A percentile compares a stretch with the other conserved stretches of the same genome.
These are phyloP conservation scores for Aristolochia fimbriata DNA, from an alignment of 164 flowering plant genomes.

Conservation along the genomic window DNA sequence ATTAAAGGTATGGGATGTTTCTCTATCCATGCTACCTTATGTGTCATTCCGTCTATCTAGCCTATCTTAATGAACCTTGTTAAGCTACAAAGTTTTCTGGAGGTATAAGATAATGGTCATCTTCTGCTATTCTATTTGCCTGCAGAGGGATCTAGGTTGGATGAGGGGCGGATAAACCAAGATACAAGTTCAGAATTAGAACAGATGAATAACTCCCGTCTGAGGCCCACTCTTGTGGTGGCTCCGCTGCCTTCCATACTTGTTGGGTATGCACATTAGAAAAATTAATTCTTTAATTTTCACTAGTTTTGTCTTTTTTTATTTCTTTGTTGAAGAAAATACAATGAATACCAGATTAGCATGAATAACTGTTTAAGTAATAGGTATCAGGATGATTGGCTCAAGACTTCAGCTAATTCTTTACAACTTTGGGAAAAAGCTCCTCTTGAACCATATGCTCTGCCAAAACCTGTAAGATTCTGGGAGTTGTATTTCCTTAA, in stretches of 20 bases:
- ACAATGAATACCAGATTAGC: not conserved
- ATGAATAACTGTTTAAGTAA: slow-evolving; percentile 4
- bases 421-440: slow-evolving; percentile 94
- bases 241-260: slow-evolving; percentile 88
- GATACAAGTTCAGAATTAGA: slow-evolving; percentile 53
- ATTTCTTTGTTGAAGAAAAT: not conserved
- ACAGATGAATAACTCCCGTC: slow-evolving; percentile 34
- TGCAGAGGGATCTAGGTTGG: slow-evolving; percentile 45
- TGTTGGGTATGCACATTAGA: slow-evolving; percentile 64
- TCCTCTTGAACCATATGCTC: slow-evolving; percentile 97
- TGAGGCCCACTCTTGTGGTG: slow-evolving; percentile 51
- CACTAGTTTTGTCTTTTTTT: not conserved
- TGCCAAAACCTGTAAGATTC: slow-evolving; percentile 65
- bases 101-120: no score
- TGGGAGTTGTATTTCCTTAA: slow-evolving; percentile 1
- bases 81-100: no score
- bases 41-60: not conserved
- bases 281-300: not conserved
- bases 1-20: slow-evolving; percentile 41
- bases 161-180: slow-evolving; percentile 47
- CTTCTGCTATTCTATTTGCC: slow-evolving; percentile 14
- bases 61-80: no score
- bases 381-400: slow-evolving; percentile 99
- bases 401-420: slow-evolving; percentile 76
- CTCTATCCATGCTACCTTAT: slow-evolving; percentile 7